Percentiles rank a stretch among this genome's conserved stretches.
Conservation (phyloP, 371 early-diverging fungal genomes). For the Zancudomyces culisetae region DNA sequence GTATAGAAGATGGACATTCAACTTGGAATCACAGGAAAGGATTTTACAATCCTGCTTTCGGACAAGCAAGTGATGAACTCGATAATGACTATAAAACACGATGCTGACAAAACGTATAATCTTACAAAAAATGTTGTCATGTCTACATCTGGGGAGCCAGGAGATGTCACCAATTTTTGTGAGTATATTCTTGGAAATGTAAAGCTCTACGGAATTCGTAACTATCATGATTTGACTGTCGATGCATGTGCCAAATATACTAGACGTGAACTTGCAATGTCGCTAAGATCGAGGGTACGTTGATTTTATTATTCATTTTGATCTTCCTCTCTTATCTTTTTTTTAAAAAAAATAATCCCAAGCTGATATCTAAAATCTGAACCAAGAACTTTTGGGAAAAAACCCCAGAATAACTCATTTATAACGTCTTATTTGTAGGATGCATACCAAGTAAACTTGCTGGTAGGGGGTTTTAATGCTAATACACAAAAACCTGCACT, state of each 20-base stretch:
- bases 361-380: too few species aligned
- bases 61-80: slow-evolving; percentile 65
- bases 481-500: slow-evolving; percentile 52
- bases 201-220: slow-evolving; percentile 71
- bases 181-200: slow-evolving; percentile 90
- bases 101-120: slow-evolving; percentile 70
- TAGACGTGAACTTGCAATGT: slow-evolving; percentile 66
- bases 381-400: neutral
- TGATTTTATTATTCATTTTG: neutral
- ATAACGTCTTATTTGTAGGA: slow-evolving; percentile 29
- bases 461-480: slow-evolving; percentile 71
- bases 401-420: neutral
- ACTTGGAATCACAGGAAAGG: slow-evolving; percentile 86
- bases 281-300: slow-evolving; percentile 35
- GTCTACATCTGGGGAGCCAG: slow-evolving; percentile 80
- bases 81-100: slow-evolving; percentile 80
- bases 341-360: too few species aligned
- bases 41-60: slow-evolving; percentile 72
- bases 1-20: slow-evolving; percentile 60
- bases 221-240: slow-evolving; percentile 62
- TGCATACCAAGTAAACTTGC: slow-evolving; percentile 71
- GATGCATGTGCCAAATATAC: slow-evolving; percentile 69
- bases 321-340: neutral
- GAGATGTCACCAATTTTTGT: slow-evolving; percentile 84
- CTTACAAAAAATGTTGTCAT: slow-evolving; percentile 65